A percentile compares a stretch with the other conserved stretches of the same genome.
Evolutionary conservation across 768 basidiomycete species (phyloP).

Genomic region (Basidioascus undulatus): DNA sequence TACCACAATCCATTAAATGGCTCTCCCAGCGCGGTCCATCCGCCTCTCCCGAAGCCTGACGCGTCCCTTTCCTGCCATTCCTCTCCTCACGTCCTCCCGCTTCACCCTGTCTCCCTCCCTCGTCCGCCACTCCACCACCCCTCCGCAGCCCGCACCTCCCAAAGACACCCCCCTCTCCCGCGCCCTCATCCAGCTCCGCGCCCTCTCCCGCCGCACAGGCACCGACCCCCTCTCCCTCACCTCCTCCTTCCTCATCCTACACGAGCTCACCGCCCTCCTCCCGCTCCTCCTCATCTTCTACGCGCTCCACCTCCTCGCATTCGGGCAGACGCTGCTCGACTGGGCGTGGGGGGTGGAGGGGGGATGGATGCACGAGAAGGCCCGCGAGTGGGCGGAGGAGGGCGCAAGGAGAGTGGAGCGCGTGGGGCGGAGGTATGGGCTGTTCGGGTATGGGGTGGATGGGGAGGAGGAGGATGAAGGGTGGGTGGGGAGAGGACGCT

Average conservation of each 20-base stretch:
- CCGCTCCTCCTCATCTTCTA: conserved; percentile 56
- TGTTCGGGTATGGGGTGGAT: conserved; percentile 14
- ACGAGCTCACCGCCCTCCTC: conserved; percentile 58
- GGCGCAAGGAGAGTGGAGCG: conserved; percentile 13
- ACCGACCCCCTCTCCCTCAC: conserved; percentile 51
- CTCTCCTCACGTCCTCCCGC: too few relatives aligned
- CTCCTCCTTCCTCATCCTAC: conserved; percentile 56
- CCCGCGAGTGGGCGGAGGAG: conserved; percentile 13
- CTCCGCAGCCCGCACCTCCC: too few relatives aligned
- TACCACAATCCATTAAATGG: too few relatives aligned
- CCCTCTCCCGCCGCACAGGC: conserved; percentile 42
- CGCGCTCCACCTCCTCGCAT: conserved; percentile 34
- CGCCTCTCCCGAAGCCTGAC: too few relatives aligned
- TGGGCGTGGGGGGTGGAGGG: conserved; percentile 9
- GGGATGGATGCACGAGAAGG: conserved; percentile 5
- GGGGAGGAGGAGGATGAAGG: conserved; percentile 5
- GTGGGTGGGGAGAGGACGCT: conserved; percentile 7
- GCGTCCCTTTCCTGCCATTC: too few relatives aligned
- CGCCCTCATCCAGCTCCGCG: conserved; percentile 19
- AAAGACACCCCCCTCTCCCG: neutral
- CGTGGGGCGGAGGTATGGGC: conserved; percentile 14
- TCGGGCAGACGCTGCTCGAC: conserved; percentile 41
- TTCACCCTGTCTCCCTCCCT: too few relatives aligned
- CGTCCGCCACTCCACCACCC: too few relatives aligned
- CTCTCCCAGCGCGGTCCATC: too few relatives aligned